Percentiles rank a stretch among this genome's conserved stretches.
Conservation (phyloP, 2,329 filamentous ascomycete species). For the Penicillium sp. region DNA sequence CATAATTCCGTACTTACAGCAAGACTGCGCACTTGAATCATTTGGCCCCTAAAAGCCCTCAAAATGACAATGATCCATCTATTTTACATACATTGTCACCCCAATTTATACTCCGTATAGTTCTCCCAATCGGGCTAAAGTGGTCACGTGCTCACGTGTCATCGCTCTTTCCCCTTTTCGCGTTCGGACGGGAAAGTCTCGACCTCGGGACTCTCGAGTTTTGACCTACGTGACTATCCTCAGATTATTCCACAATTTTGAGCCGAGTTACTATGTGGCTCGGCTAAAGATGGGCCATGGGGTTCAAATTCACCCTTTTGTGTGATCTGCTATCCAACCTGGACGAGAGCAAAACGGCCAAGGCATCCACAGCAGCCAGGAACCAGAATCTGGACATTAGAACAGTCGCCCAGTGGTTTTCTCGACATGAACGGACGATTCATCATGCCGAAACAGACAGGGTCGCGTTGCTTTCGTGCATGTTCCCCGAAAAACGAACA, state of each 20-base stretch:
- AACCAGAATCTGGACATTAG: constrained; percentile 38
- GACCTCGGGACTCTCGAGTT: neutral
- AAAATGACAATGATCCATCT: neutral
- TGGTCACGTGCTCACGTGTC: constrained; percentile 6
- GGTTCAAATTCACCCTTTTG: constrained; percentile 62
- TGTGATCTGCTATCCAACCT: constrained; percentile 72
- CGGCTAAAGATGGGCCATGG: constrained; percentile 29
- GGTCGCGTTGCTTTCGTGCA: constrained; percentile 67
- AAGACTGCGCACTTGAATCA: too few species aligned
- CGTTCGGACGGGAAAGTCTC: neutral
- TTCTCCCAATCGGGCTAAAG: neutral
- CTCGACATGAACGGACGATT: constrained; percentile 57
- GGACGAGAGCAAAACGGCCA: constrained; percentile 49
- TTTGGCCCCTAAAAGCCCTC: neutral
- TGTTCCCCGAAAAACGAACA: constrained; percentile 72
- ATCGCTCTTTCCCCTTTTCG: neutral
- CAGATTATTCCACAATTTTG: neutral
- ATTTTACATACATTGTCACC: neutral
- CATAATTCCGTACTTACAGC: too few species aligned
- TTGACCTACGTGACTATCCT: neutral
- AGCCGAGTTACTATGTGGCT: neutral
- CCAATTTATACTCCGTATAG: neutral
- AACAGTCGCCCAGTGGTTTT: constrained; percentile 67
- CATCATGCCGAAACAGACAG: constrained; percentile 56
- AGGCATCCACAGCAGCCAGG: constrained; percentile 31